Evolutionary conservation across 805 yeast genomes (phyloP).

Genomic region (Kodamaea fukazawae): DNA sequence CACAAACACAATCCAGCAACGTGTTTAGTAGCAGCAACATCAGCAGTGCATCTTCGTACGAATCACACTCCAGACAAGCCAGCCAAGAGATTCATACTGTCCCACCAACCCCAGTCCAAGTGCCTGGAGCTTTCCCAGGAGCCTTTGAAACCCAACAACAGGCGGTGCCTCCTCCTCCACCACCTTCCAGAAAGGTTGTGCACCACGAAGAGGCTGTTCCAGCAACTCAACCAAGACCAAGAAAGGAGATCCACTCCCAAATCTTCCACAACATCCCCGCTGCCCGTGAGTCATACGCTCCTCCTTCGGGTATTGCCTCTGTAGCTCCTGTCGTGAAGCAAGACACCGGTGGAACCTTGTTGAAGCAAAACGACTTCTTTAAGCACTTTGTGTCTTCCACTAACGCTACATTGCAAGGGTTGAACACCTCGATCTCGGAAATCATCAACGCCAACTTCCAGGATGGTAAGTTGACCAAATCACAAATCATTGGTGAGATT

Average conservation of each 20-base stretch:
- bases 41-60: background rate
- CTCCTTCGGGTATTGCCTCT: conserved; percentile 13
- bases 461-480: conserved; percentile 58
- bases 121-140: background rate
- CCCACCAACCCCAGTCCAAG: background rate
- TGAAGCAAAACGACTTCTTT: conserved; percentile 49
- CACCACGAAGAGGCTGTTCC: conserved; percentile 24
- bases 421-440: conserved; percentile 86
- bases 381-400: conserved; percentile 26
- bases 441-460: conserved; percentile 70
- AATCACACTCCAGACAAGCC: no score
- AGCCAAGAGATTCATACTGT: no score
- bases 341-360: conserved; percentile 40
- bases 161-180: conserved; percentile 44
- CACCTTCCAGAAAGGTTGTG: conserved; percentile 53
- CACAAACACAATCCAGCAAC: no score
- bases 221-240: conserved; percentile 20
- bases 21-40: background rate
- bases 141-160: background rate
- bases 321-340: conserved; percentile 19
- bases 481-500: conserved; percentile 79
- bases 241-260: conserved; percentile 46
- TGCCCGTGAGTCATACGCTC: conserved; percentile 32
- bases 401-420: conserved; percentile 40
- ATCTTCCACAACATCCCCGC: conserved; percentile 45